A percentile compares a stretch with the other conserved stretches of the same genome.
Conservation (phyloP, 306 rosid genomes). For the Vigna radiata region DNA sequence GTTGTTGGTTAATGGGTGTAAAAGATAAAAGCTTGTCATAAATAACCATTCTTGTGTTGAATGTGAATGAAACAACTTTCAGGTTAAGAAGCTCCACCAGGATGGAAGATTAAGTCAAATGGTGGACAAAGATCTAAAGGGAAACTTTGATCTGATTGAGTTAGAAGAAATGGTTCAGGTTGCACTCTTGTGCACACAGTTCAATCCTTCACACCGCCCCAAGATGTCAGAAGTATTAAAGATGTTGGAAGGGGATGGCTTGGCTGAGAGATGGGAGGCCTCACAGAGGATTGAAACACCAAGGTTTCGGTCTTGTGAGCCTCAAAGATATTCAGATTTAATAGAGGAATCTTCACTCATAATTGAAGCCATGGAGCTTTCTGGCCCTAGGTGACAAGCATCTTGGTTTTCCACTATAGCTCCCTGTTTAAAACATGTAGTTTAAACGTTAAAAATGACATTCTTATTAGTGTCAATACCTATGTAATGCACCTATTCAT, state of each 20-base stretch:
- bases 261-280: constrained; percentile 98
- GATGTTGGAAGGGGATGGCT: constrained; percentile 98
- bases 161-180: constrained; percentile 96
- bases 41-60: constrained; percentile 15
- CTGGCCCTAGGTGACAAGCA: constrained; percentile 90
- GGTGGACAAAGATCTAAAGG: constrained; percentile 90
- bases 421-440: constrained; percentile 37
- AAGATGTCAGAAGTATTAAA: constrained; percentile 94
- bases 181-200: constrained; percentile 88
- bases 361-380: constrained; percentile 97
- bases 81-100: constrained; percentile 92
- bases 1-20: not conserved
- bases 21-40: not conserved
- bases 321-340: constrained; percentile 85
- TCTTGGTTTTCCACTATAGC: constrained; percentile 42
- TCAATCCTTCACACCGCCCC: constrained; percentile 88
- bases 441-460: constrained; percentile 45
- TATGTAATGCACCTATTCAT: constrained; percentile 60
- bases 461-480: constrained; percentile 59
- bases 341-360: constrained; percentile 94
- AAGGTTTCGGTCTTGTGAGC: constrained; percentile 67
- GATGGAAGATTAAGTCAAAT: constrained; percentile 81
- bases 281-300: constrained; percentile 84
- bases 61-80: constrained; percentile 43
- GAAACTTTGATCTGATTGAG: constrained; percentile 72